phyloP scores from a whole-genome alignment of 1,284 basidiomycete species.

The Ustilago bromivora region DNA sequence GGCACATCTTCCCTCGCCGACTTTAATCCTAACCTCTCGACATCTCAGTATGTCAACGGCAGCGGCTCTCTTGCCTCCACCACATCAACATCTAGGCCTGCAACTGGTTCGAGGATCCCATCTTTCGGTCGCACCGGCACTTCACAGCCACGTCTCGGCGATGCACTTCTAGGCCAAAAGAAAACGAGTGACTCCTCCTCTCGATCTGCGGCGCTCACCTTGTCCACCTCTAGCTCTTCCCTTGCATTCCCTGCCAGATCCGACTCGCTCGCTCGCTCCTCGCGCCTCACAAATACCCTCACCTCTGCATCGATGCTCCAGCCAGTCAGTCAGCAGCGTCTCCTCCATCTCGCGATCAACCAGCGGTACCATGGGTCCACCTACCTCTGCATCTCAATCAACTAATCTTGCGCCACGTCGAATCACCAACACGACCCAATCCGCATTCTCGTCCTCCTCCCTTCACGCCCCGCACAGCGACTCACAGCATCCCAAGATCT shows the following conservation, averaged over 20 bases:
- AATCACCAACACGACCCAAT: slow-evolving; percentile 3
- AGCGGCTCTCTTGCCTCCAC: background rate
- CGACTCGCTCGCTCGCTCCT: slow-evolving; percentile 35
- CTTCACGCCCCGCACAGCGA: background rate
- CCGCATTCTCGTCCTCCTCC: background rate
- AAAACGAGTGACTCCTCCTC: slow-evolving; percentile 45
- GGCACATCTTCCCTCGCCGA: slow-evolving; percentile 21
- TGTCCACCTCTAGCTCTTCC: slow-evolving; percentile 43
- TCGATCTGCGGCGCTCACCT: slow-evolving; percentile 16
- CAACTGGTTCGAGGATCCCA: slow-evolving; percentile 42
- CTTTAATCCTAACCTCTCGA: slow-evolving; percentile 25
- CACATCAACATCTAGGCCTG: slow-evolving; percentile 22
- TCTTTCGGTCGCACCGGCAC: slow-evolving; percentile 38
- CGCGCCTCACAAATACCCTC: slow-evolving; percentile 16
- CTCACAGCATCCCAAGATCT: slow-evolving; percentile 22
- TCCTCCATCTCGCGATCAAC: slow-evolving; percentile 34
- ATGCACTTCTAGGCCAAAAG: slow-evolving; percentile 44
- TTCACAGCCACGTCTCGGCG: slow-evolving; percentile 40
- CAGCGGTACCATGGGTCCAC: slow-evolving; percentile 47
- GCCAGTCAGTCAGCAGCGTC: slow-evolving; percentile 29
- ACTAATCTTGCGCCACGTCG: slow-evolving; percentile 11
- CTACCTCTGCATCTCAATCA: slow-evolving; percentile 33
- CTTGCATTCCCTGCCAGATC: slow-evolving; percentile 41
- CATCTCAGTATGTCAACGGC: slow-evolving; percentile 1
- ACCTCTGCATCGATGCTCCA: slow-evolving; percentile 23